Percentiles rank a stretch among this genome's conserved stretches.
These are phyloP conservation scores for Ramularia collo-cygni DNA, from an alignment of 2,329 filamentous ascomycete genomes.

Conservation along the genomic window DNA sequence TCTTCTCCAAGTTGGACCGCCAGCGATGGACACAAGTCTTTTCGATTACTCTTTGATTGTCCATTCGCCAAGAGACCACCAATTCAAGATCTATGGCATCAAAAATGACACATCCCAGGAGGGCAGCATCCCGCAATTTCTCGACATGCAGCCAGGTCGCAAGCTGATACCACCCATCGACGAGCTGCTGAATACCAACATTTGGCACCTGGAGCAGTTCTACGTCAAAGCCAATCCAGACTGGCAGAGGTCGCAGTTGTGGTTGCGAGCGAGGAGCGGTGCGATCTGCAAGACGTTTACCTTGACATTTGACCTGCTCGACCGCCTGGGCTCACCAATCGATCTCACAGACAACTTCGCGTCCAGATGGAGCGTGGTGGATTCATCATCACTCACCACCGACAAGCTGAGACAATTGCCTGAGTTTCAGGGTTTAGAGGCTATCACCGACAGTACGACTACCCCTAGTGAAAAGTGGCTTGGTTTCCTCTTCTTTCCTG, in stretches of 20 bases:
- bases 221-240: conserved; percentile 33
- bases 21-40: conserved; percentile 19
- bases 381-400: conserved; percentile 35
- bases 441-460: conserved; percentile 20
- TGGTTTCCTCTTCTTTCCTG: conserved; percentile 72
- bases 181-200: conserved; percentile 44
- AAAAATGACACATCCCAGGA: conserved; percentile 10
- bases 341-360: conserved; percentile 65
- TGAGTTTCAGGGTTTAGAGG: conserved; percentile 29
- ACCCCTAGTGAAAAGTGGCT: conserved; percentile 68
- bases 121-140: conserved; percentile 6
- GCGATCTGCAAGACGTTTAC: conserved; percentile 56
- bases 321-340: conserved; percentile 41
- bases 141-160: conserved; percentile 48
- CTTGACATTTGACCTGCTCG: conserved; percentile 65
- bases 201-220: conserved; percentile 46
- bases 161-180: conserved; percentile 57
- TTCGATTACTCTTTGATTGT: conserved; percentile 59
- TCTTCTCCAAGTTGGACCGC: conserved; percentile 65
- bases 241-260: conserved; percentile 38
- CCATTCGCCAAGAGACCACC: conserved; percentile 80
- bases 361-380: conserved; percentile 40
- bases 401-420: conserved; percentile 34
- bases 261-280: conserved; percentile 50
- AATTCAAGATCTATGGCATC: conserved; percentile 94